Base-by-base conservation (phyloP, 192 early-diverging fungal genomes). In the Mortierella hygrophila region DNA sequence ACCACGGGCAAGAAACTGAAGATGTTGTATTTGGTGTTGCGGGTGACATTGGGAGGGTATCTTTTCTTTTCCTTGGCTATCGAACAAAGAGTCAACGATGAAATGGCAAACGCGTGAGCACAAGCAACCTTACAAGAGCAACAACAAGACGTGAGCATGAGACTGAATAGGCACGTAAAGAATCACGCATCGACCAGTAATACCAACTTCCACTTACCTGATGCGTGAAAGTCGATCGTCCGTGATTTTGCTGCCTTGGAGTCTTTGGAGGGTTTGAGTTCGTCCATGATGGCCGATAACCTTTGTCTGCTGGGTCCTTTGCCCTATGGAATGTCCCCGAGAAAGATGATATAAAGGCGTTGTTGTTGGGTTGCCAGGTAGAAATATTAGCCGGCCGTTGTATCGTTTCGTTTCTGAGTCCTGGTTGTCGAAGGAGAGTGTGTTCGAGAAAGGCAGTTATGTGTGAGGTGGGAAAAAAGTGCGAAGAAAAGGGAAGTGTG, bases 1-100 rank as follows among this genome's bases (percentile, higher is more conserved):
- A 97, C 95, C 42, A 95, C 78, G 21, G 96, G 96, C 49, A 97
- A 75, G 74, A 97, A 97, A 20, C 93, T 96, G 38, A 96, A 80
- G 13, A 95, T 74, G 83, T 92, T 96, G 89, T 97, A 97, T 87
- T 95, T 96, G 85, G 98, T 97, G 89, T 98, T 98, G 68, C 93
- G 89, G 15, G 98, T 92, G 44, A 96, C 91, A 88, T 99, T 99
- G 6, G 93, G 93, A 29, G 96, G 85, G 82, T 90, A 95, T 81
- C 91, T 90, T 37, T 89, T 88, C 79, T 91, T 92, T 71, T 86
- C 76, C 73, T 90, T 89, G 57, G 88, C 89, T 93, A 85, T 42
- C 15, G 23, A 0, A 26, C 5, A 49, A 6, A 55, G 20, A 75
- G 29, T 8, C 10, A 26, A 4, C 15, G 60, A 65, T n/a, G 8